Base-by-base conservation (phyloP, 1,284 basidiomycete species). In the Sparassis latifolia region DNA sequence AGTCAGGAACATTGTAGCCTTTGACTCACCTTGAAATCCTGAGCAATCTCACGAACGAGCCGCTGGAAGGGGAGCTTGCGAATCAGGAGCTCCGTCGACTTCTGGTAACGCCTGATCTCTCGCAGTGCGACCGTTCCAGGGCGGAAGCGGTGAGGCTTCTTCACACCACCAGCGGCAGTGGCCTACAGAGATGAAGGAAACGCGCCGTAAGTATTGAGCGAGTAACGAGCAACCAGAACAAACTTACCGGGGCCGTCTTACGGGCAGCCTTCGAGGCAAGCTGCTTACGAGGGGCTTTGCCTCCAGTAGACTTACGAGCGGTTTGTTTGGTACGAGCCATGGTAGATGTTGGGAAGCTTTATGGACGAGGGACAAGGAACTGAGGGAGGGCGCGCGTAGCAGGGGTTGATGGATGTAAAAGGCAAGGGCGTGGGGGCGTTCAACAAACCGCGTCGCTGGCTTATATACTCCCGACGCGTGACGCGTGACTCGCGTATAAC, bases 21-120 rank as follows among this genome's bases (percentile, higher is more conserved):
- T 9, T 52, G 62, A 70, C 81, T 58, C 53, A 88, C 89, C 84
- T 95, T 92, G 80, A 92, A 92, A 70, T 93, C 88, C 75, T 93
- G 89, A 52, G 91, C 90, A 59, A 94, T 94, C 72, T 95, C 90
- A 75, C 90, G 86, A 59, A 94, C 89, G 53, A 93, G 82, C 59
- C 92, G 83, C 74, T 95, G 91, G 86, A 94, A 94, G 55, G 92
- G 92, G 52, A 94, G 82, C 73, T 94, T 95, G 65, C 92, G 82
- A 70, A 95, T 95, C 56, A 95, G 82, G 58, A 95, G 77, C 74
- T 95, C 91, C 49, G 95, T 94, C 65, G 92, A 93, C 78, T 93
- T 95, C 72, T 97, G 94, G 82, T 97, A 98, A 52, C 92, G 86
- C 76, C 95, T 82, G 65, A 98, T 97, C 78, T 98, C 94, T 79